Base-by-base conservation (phyloP, 345 rosid species). In the Balakata baccata region DNA sequence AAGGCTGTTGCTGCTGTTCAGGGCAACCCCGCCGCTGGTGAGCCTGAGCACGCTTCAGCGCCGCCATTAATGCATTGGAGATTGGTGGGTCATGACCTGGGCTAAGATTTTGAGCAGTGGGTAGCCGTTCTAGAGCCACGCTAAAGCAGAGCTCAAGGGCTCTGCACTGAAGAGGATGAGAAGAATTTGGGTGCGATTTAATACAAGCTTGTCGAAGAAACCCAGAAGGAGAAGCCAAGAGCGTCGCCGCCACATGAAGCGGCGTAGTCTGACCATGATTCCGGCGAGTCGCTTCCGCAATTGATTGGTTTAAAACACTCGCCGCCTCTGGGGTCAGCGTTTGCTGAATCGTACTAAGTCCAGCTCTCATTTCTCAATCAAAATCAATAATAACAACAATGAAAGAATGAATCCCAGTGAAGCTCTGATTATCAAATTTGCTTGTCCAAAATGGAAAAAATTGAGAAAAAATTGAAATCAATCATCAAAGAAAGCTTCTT, bases 11-110 rank as follows among this genome's bases (percentile, higher is more conserved):
- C 73, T 95, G 99, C 75, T 95, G 99, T 73, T 95, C 98, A 1
- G 99, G 99, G 75, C 99, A 95, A 13, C 99, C 98, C 25, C 99
- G 88, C 0, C 99, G 92, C 79, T 95, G 99, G 70, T 95, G 98
- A 25, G 99, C 99, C 84, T 95, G 99, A 20, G 99, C 99, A 2
- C 98, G 89, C 86, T 92, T 91, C 9, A 95, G 83, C 34, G 99
- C 99, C 0, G 99, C 99, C 98, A 92, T 95, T 47, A 95, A 79
- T 39, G 99, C 99, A 81, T 95, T 95, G 37, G 99, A 95, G 65
- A 95, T 90, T 0, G 96, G 94, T 0, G 99, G 98, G 74, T 95
- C 98, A 34, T 77, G 77, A 0, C 84, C 89, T 0, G 87, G 79
- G 10, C 83, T 78, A 18, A 78, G 64, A 45, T 79, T 85, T 67